phyloP scores from a whole-genome alignment of 345 rosid species.

The Eucalyptus lansdowneana region DNA sequence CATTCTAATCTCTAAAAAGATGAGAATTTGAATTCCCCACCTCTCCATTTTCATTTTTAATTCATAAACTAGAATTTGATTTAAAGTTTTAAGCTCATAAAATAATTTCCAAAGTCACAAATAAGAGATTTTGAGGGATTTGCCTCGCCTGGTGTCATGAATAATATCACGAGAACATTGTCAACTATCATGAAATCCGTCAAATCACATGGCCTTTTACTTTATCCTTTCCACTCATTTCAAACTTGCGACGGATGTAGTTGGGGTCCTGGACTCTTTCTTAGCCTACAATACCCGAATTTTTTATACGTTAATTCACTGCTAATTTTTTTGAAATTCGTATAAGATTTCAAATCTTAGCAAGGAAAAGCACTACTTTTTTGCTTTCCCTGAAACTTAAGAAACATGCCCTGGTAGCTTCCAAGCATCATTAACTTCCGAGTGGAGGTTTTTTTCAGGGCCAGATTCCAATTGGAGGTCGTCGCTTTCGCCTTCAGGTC shows the following conservation, averaged over 20 bases:
- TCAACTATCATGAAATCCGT: not conserved
- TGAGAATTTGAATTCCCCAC: fast-evolving
- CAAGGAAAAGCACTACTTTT: not conserved
- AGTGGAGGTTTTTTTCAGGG: not conserved
- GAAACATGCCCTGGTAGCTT: not conserved
- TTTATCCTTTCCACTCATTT: not conserved
- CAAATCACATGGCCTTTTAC: not conserved
- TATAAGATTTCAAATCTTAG: not conserved
- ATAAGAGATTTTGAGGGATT: not conserved
- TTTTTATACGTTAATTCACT: not conserved
- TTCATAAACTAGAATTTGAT: not conserved
- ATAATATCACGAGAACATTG: not conserved
- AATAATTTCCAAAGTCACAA: fast-evolving
- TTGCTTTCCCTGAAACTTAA: not conserved
- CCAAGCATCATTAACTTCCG: not conserved
- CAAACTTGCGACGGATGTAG: not conserved
- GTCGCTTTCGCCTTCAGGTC: not conserved
- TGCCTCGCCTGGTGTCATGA: fast-evolving
- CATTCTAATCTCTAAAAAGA: no score
- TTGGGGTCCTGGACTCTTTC: not conserved
- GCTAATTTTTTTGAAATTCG: not conserved
- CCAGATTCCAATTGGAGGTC: not conserved
- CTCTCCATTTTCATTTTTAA: fast-evolving
- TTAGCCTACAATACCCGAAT: not conserved
- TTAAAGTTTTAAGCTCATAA: not conserved